Percentiles rank a stretch among this genome's conserved stretches.
These are phyloP conservation scores for Boletus subparvulus DNA, from an alignment of 768 basidiomycete genomes.

Conservation along the genomic window DNA sequence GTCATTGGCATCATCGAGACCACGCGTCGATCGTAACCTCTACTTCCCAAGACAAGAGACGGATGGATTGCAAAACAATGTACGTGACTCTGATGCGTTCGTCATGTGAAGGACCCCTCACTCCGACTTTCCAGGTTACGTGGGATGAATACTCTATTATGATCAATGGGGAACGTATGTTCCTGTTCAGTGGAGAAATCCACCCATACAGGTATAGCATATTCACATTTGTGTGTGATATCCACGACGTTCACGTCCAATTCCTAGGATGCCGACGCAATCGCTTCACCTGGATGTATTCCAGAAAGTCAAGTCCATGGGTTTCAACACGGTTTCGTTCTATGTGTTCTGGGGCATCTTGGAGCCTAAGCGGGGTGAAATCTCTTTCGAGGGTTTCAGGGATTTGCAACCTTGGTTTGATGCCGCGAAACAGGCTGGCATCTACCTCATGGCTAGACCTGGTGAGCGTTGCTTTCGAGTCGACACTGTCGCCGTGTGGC, in stretches of 20 bases:
- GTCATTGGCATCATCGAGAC: slow-evolving; percentile 10
- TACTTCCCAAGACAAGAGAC: slow-evolving; percentile 14
- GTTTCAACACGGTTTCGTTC: slow-evolving; percentile 45
- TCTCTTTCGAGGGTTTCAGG: slow-evolving; percentile 52
- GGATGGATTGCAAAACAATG: slow-evolving; percentile 18
- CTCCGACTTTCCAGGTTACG: slow-evolving; percentile 35
- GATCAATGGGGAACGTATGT: slow-evolving; percentile 55
- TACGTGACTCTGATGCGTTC: not conserved
- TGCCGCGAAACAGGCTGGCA: slow-evolving; percentile 28
- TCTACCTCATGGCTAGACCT: slow-evolving; percentile 30
- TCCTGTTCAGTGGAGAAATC: slow-evolving; percentile 61
- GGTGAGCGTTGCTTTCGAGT: slow-evolving; percentile 9
- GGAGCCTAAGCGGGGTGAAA: slow-evolving; percentile 44
- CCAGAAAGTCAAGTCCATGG: slow-evolving; percentile 55
- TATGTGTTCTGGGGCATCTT: slow-evolving; percentile 56
- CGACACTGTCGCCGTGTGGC: not conserved
- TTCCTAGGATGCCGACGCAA: slow-evolving; percentile 37
- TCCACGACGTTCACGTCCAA: not conserved
- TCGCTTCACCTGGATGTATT: slow-evolving; percentile 48
- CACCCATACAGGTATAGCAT: slow-evolving; percentile 51
- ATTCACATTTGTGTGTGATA: not conserved
- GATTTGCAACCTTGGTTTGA: slow-evolving; percentile 31
- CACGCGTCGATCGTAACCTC: slow-evolving; percentile 10
- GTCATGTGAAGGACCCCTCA: not conserved
- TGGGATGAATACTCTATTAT: slow-evolving; percentile 64